phyloP scores from a whole-genome alignment of 225 moss, liverwort and hornwort genomes.

The Polytrichum formosum region DNA sequence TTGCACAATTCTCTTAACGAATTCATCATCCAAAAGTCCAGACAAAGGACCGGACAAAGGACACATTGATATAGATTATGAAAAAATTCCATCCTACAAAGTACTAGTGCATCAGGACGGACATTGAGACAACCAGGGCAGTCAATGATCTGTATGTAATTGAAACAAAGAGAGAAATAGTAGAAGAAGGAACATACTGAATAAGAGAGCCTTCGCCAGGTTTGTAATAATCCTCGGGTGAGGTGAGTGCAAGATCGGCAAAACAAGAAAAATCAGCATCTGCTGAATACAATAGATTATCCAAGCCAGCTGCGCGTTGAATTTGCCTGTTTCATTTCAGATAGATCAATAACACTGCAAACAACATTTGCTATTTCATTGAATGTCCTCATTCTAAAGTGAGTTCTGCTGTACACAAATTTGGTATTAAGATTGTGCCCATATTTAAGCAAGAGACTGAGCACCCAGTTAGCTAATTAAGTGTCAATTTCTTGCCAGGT shows the following conservation, averaged over 20 bases:
- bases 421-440: too few relatives aligned
- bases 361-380: too few relatives aligned
- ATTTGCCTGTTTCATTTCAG: slow-evolving; percentile 54
- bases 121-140: background rate
- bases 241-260: slow-evolving; percentile 90
- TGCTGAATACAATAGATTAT: slow-evolving; percentile 89
- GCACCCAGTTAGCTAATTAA: too few relatives aligned
- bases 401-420: background rate
- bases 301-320: slow-evolving; percentile 73
- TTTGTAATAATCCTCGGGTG: slow-evolving; percentile 91
- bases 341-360: too few relatives aligned
- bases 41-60: too few relatives aligned
- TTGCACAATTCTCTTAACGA: too few relatives aligned
- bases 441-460: too few relatives aligned
- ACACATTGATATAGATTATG: too few relatives aligned
- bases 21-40: too few relatives aligned
- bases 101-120: background rate
- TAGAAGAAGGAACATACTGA: slow-evolving; percentile 35
- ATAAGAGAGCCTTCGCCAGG: slow-evolving; percentile 83
- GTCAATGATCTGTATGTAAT: background rate
- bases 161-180: background rate
- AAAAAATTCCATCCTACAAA: too few relatives aligned
- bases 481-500: too few relatives aligned
- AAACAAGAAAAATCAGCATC: slow-evolving; percentile 97
- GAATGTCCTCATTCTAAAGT: too few relatives aligned